These are phyloP conservation scores for Piromyces finnis DNA, from an alignment of 192 early-diverging fungal species.

Conservation along the genomic window DNA sequence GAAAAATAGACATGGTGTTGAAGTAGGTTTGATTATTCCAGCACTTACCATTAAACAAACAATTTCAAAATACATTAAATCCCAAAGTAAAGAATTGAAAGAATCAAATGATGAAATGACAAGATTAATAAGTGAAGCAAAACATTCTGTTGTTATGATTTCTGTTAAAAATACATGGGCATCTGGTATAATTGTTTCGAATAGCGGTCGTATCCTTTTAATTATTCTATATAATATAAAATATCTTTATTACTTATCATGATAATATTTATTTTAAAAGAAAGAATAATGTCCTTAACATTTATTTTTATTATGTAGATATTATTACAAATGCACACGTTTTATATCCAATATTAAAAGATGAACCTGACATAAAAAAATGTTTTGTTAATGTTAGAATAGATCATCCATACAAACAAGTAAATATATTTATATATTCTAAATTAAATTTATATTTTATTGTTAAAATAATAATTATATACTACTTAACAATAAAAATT, in stretches of 20 bases:
- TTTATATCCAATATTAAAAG: neutral
- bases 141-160: neutral
- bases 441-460: too few relatives aligned
- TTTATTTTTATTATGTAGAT: too few relatives aligned
- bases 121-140: neutral
- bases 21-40: neutral
- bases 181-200: neutral
- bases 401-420: neutral
- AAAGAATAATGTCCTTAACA: too few relatives aligned
- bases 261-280: too few relatives aligned
- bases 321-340: neutral
- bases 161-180: neutral
- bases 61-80: neutral
- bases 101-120: neutral
- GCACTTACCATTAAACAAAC: neutral
- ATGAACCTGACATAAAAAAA: neutral
- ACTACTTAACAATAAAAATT: too few relatives aligned
- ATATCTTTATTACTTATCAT: too few relatives aligned
- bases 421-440: too few relatives aligned
- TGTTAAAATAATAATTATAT: too few relatives aligned
- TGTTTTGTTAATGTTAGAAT: neutral
- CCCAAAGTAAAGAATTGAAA: neutral
- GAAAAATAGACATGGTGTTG: neutral
- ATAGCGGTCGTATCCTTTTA: neutral
- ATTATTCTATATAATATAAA: too few relatives aligned